Conservation (phyloP, 345 rosid genomes). For the Eucalyptus cloeziana region DNA sequence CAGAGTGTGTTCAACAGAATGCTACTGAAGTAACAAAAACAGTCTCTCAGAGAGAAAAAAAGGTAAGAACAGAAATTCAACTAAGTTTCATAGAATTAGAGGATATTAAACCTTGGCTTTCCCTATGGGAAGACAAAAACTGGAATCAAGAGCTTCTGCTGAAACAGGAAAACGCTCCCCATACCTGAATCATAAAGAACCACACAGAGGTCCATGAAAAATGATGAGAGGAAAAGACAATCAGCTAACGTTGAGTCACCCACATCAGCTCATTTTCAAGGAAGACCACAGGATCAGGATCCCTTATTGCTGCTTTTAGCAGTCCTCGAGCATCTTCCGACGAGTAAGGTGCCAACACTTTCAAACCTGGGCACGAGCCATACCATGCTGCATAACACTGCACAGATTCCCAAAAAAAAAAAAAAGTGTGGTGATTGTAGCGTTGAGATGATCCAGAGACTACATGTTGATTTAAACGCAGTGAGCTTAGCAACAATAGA, state of each 20-base stretch:
- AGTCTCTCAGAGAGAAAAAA: not conserved
- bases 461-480: not conserved
- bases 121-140: conserved; percentile 91
- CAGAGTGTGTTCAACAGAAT: not conserved
- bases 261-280: conserved; percentile 93
- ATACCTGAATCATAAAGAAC: conserved; percentile 25
- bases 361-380: conserved; percentile 72
- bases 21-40: not conserved
- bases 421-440: not conserved
- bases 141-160: conserved; percentile 83
- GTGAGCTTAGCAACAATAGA: not conserved
- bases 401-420: not conserved
- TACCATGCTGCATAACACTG: conserved; percentile 95
- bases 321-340: conserved; percentile 94
- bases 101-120: conserved; percentile 61
- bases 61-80: not conserved
- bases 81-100: not conserved
- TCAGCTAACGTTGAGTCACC: conserved; percentile 6
- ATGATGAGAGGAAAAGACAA: not conserved
- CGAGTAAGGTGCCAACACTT: conserved; percentile 72
- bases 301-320: conserved; percentile 91
- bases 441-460: not conserved
- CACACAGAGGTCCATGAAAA: not conserved
- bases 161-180: conserved; percentile 91
- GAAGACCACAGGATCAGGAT: conserved; percentile 93